Conservation (phyloP, 2,329 filamentous ascomycete species). For the Scytalidium lignicola region DNA sequence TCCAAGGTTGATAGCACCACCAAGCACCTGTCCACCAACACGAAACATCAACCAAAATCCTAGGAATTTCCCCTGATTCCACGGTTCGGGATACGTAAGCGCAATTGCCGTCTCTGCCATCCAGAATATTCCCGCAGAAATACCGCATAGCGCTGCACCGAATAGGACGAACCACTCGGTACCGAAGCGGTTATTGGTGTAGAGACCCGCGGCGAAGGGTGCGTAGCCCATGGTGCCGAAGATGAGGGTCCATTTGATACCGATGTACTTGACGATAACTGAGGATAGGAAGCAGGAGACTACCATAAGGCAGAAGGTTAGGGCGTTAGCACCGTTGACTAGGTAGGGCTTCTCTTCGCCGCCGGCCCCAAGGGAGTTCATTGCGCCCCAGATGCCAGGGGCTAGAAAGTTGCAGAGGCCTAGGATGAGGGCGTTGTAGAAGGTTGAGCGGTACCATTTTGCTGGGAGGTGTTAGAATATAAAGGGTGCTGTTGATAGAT, state of each 20-base stretch:
- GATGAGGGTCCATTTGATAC: conserved; percentile 67
- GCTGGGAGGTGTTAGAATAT: not conserved
- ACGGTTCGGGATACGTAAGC: conserved; percentile 66
- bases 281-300: conserved; percentile 63
- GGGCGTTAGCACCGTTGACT: conserved; percentile 61
- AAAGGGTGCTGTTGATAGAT: no score
- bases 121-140: conserved; percentile 65
- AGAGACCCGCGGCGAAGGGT: conserved; percentile 65
- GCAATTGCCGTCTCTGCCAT: conserved; percentile 70
- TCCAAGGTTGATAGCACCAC: conserved; percentile 66
- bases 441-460: conserved; percentile 66
- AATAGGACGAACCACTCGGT: conserved; percentile 64
- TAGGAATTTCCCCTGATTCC: conserved; percentile 58
- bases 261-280: conserved; percentile 59
- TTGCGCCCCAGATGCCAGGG: conserved; percentile 67
- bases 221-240: conserved; percentile 69
- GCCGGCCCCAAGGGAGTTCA: conserved; percentile 69
- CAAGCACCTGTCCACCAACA: conserved; percentile 62
- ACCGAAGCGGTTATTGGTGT: conserved; percentile 67
- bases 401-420: conserved; percentile 67
- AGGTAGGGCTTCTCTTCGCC: conserved; percentile 60
- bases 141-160: conserved; percentile 30
- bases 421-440: conserved; percentile 67
- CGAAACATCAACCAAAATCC: conserved; percentile 62
- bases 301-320: conserved; percentile 71